Evolutionary conservation across 192 early-diverging fungal species (phyloP).

Genomic region (Backusella liffmaniae): DNA sequence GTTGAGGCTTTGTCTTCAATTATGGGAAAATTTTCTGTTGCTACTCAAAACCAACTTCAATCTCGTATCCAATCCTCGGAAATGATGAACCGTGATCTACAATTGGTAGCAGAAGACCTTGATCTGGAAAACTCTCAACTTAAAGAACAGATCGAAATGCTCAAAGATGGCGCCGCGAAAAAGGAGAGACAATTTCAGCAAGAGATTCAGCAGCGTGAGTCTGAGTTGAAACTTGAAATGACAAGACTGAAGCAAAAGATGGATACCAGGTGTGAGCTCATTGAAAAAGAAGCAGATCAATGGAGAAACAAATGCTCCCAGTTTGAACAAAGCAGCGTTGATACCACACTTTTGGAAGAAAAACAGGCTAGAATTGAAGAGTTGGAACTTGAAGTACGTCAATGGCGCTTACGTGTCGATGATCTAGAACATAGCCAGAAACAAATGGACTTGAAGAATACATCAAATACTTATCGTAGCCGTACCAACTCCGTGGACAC

Average conservation of each 20-base stretch:
- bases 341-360: neutral
- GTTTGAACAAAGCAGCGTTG: constrained; percentile 15
- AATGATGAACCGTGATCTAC: constrained; percentile 25
- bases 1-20: constrained; percentile 46
- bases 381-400: neutral
- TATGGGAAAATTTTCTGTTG: constrained; percentile 48
- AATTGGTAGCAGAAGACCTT: constrained; percentile 17
- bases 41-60: constrained; percentile 43
- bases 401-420: constrained; percentile 12
- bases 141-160: constrained; percentile 17
- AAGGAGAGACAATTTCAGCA: constrained; percentile 13
- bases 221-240: constrained; percentile 18
- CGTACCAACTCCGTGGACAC: neutral
- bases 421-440: constrained; percentile 17
- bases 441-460: constrained; percentile 6
- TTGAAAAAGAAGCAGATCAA: constrained; percentile 14
- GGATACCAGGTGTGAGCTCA: constrained; percentile 22
- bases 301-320: constrained; percentile 22
- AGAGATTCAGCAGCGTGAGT: neutral
- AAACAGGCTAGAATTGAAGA: constrained; percentile 14
- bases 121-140: constrained; percentile 12
- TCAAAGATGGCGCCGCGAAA: constrained; percentile 1
- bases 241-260: constrained; percentile 21
- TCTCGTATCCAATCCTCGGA: constrained; percentile 34
- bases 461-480: neutral